A percentile compares a stretch with the other conserved stretches of the same genome.
phyloP scores from a whole-genome alignment of 768 basidiomycete genomes.

The Serendipita sp. region DNA sequence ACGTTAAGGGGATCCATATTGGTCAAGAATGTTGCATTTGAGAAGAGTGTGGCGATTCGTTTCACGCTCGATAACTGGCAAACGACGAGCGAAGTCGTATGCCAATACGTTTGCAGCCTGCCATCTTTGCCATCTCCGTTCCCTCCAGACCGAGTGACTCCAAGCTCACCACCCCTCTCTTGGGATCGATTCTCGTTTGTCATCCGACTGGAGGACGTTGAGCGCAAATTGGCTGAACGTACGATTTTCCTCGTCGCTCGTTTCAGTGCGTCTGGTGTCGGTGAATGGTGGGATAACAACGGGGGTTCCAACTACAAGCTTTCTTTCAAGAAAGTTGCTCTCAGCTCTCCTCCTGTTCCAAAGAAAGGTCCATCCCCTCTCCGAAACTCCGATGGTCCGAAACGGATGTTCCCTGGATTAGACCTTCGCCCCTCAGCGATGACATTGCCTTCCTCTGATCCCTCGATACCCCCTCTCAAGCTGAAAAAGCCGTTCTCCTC shows the following conservation, averaged over 20 bases:
- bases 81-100: conserved; percentile 86
- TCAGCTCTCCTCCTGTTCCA: not conserved
- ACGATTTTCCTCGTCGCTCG: conserved; percentile 65
- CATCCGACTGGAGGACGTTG: conserved; percentile 62
- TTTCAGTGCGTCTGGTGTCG: conserved; percentile 35
- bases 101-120: conserved; percentile 41
- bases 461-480: not conserved
- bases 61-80: conserved; percentile 95
- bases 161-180: not conserved
- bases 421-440: conserved; percentile 1
- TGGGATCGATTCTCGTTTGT: conserved; percentile 60
- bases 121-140: conserved; percentile 16
- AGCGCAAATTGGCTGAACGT: conserved; percentile 63
- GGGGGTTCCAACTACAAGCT: conserved; percentile 60
- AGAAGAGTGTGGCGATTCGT: conserved; percentile 74
- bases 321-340: conserved; percentile 33
- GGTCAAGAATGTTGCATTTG: conserved; percentile 73
- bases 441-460: not conserved
- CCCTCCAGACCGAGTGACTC: conserved; percentile 11
- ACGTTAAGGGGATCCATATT: conserved; percentile 57
- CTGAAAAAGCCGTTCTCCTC: not conserved
- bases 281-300: conserved; percentile 92
- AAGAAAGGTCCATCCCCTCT: not conserved
- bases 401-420: conserved; percentile 1
- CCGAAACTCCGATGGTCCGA: conserved; percentile 1